Evolutionary conservation across 345 rosid genomes (phyloP).

Genomic region (Fremontodendron californicum): DNA sequence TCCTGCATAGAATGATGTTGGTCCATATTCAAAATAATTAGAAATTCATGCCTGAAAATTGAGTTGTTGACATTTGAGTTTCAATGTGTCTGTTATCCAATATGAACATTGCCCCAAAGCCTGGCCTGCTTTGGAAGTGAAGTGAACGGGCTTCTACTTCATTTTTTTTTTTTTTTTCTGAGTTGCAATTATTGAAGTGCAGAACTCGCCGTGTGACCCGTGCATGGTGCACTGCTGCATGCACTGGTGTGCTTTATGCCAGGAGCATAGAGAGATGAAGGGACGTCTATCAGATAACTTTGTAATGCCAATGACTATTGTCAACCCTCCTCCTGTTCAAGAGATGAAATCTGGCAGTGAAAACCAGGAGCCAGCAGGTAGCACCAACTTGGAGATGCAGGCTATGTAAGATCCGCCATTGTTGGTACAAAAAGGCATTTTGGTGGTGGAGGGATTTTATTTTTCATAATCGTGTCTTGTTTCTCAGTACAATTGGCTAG

Average conservation of each 20-base stretch:
- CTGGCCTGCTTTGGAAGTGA: not conserved
- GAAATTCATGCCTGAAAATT: not conserved
- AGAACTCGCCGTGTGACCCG: constrained; percentile 89
- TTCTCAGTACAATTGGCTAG: not conserved
- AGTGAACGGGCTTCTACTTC: not conserved
- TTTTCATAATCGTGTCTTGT: not conserved
- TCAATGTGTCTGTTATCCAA: not conserved
- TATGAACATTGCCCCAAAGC: not conserved
- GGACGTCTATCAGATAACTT: constrained; percentile 63
- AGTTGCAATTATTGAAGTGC: constrained; percentile 20
- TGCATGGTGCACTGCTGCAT: constrained; percentile 65
- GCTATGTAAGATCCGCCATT: constrained; percentile 29
- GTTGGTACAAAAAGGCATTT: not conserved
- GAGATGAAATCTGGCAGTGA: constrained; percentile 61
- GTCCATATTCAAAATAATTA: not conserved
- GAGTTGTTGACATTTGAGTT: not conserved
- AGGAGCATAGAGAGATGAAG: constrained; percentile 87
- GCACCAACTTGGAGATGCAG: constrained; percentile 55
- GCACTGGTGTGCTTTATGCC: constrained; percentile 73
- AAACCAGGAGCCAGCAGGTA: constrained; percentile 29
- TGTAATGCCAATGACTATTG: constrained; percentile 78
- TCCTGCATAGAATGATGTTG: not conserved
- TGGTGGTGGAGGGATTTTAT: not conserved
- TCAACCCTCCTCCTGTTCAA: constrained; percentile 84
- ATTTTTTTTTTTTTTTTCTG: not conserved